These are phyloP conservation scores for Fraxinus platypoda DNA, from an alignment of 305 asterid genomes.

Conservation along the genomic window DNA sequence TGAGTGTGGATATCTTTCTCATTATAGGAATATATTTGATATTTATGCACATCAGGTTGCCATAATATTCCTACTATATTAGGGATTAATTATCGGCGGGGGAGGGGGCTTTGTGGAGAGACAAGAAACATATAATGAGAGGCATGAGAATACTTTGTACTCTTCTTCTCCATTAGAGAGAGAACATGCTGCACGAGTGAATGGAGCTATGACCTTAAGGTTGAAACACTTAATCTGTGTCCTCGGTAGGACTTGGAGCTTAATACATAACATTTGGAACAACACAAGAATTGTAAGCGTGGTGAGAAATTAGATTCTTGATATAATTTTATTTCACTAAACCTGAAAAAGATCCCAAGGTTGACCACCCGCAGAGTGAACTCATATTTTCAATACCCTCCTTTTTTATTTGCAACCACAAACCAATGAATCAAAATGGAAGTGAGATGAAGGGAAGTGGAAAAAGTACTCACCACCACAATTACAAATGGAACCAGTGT, in stretches of 20 bases:
- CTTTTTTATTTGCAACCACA: neutral
- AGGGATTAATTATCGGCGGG: neutral
- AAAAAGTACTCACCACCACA: slow-evolving; percentile 72
- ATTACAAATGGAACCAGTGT: slow-evolving; percentile 80
- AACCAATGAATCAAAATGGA: neutral
- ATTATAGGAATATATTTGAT: neutral
- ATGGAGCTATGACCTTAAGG: neutral
- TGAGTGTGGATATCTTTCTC: neutral
- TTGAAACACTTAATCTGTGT: neutral
- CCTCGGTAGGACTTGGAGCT: neutral
- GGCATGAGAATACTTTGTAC: neutral
- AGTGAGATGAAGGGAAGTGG: neutral
- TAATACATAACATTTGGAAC: neutral
- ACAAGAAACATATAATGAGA: no score
- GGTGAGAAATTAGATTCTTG: neutral
- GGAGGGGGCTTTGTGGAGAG: neutral
- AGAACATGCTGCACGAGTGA: neutral
- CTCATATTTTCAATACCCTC: neutral
- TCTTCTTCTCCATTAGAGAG: neutral
- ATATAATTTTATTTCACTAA: neutral
- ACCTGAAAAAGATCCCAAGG: neutral
- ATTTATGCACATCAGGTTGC: neutral
- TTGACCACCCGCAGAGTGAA: neutral
- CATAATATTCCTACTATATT: no score
- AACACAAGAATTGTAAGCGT: neutral